phyloP scores from a whole-genome alignment of 2,329 filamentous ascomycete species.

The Bipolaris zeicola region DNA sequence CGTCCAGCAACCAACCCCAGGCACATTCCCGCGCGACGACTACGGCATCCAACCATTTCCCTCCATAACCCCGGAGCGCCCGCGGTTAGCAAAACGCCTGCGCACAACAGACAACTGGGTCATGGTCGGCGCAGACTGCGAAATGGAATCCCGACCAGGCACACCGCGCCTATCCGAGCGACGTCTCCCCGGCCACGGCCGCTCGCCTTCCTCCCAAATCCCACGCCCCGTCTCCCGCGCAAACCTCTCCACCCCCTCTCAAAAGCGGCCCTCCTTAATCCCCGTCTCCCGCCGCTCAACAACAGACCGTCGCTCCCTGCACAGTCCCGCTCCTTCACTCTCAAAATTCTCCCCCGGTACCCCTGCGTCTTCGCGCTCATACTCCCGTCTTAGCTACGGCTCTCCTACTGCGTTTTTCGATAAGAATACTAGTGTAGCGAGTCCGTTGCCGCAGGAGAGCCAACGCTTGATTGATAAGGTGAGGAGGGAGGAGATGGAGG shows the following conservation, averaged over 20 bases:
- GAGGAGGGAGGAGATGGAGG: slow-evolving; percentile 73
- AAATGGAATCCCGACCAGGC: slow-evolving; percentile 61
- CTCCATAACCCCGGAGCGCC: slow-evolving; percentile 51
- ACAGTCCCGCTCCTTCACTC: slow-evolving; percentile 10
- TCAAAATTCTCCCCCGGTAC: slow-evolving; percentile 15
- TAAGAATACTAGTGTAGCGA: slow-evolving; percentile 23
- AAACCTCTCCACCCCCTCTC: slow-evolving; percentile 22
- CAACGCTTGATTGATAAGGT: slow-evolving; percentile 74
- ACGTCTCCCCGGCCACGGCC: slow-evolving; percentile 30
- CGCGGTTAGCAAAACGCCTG: slow-evolving; percentile 54
- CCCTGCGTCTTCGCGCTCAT: slow-evolving; percentile 29
- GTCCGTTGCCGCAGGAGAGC: slow-evolving; percentile 65
- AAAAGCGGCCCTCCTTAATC: slow-evolving; percentile 51
- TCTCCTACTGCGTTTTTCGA: slow-evolving; percentile 33
- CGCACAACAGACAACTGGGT: slow-evolving; percentile 58
- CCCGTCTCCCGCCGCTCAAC: slow-evolving; percentile 50
- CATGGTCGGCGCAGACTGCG: slow-evolving; percentile 52
- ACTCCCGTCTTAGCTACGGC: slow-evolving; percentile 41
- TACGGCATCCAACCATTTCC: slow-evolving; percentile 53
- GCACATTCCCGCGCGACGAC: slow-evolving; percentile 59
- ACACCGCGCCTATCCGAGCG: slow-evolving; percentile 47
- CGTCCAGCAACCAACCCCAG: slow-evolving; percentile 54
- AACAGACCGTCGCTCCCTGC: slow-evolving; percentile 26
- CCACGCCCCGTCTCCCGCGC: slow-evolving; percentile 40
- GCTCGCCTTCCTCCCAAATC: slow-evolving; percentile 45